phyloP scores from a whole-genome alignment of 2,329 filamentous ascomycete genomes.

The Alternaria arborescens region DNA sequence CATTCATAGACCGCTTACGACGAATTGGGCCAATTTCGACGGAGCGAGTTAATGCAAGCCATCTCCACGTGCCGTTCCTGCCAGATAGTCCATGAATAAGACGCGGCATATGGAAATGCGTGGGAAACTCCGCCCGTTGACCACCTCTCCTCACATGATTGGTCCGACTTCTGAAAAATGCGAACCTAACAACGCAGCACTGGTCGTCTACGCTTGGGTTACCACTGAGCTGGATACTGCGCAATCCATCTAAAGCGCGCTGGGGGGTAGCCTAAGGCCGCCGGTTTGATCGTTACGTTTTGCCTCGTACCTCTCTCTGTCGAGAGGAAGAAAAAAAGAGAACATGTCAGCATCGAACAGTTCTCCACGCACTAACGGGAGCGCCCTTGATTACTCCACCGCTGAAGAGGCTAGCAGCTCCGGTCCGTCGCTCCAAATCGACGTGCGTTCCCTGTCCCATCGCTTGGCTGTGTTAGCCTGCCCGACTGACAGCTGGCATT shows the following conservation, averaged over 20 bases:
- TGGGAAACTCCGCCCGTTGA: constrained; percentile 11
- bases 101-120: constrained; percentile 9
- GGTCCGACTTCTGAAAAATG: constrained; percentile 13
- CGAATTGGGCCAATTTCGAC: constrained; percentile 4
- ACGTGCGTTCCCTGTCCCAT: constrained; percentile 28
- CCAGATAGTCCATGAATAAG: constrained; percentile 11
- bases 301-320: neutral
- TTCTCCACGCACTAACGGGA: constrained; percentile 2
- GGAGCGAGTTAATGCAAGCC: constrained; percentile 11
- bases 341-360: constrained; percentile 10
- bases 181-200: constrained; percentile 16
- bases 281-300: neutral
- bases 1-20: neutral
- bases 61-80: constrained; percentile 1
- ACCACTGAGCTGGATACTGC: constrained; percentile 13
- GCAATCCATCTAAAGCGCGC: constrained; percentile 12
- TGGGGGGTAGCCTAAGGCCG: neutral
- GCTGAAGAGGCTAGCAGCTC: constrained; percentile 33
- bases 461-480: constrained; percentile 9
- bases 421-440: constrained; percentile 39
- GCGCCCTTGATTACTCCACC: constrained; percentile 5
- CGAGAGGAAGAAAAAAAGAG: neutral
- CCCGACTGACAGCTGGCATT: constrained; percentile 21
- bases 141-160: constrained; percentile 12
- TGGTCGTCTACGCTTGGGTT: constrained; percentile 18